phyloP scores from a whole-genome alignment of 202 grass and related monocot species.

The Miscanthus sacchariflorus region DNA sequence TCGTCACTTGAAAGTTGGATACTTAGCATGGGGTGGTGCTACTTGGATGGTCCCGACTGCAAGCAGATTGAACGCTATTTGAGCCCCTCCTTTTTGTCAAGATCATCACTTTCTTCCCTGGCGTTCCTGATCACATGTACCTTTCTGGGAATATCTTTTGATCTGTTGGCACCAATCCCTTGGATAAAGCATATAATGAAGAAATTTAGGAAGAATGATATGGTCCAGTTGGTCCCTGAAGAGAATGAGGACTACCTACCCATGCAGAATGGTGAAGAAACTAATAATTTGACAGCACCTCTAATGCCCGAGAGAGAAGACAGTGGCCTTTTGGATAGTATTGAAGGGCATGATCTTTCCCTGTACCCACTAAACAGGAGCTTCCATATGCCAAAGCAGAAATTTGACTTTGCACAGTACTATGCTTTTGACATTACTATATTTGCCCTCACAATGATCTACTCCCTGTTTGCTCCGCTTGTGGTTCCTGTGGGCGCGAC shows the following conservation, averaged over 20 bases:
- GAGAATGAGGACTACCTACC: constrained; percentile 75
- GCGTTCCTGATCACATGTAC: constrained; percentile 94
- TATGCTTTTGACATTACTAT: constrained; percentile 98
- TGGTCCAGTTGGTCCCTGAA: constrained; percentile 95
- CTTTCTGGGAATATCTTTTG: constrained; percentile 98
- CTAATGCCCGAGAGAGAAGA: constrained; percentile 73
- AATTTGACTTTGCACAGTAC: constrained; percentile 98
- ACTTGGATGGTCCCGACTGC: constrained; percentile 84
- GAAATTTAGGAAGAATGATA: constrained; percentile 99
- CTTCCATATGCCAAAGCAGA: constrained; percentile 96
- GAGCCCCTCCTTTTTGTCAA: constrained; percentile 94
- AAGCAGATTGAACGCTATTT: constrained; percentile 92
- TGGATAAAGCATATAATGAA: constrained; percentile 97
- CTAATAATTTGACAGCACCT: constrained; percentile 70
- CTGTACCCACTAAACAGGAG: constrained; percentile 88
- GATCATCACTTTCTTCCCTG: constrained; percentile 92
- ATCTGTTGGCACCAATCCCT: constrained; percentile 91
- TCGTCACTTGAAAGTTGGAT: constrained; percentile 94
- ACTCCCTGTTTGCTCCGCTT: constrained; percentile 89
- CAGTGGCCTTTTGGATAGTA: constrained; percentile 60
- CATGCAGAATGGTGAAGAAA: constrained; percentile 67
- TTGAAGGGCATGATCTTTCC: constrained; percentile 81
- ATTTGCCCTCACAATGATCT: constrained; percentile 98
- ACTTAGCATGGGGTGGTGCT: constrained; percentile 88
- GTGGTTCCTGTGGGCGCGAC: constrained; percentile 90